Percentiles rank a stretch among this genome's conserved stretches.
Evolutionary conservation across 1,139 yeast species (phyloP).

Genomic region (Blastobotrys ciferrii): DNA sequence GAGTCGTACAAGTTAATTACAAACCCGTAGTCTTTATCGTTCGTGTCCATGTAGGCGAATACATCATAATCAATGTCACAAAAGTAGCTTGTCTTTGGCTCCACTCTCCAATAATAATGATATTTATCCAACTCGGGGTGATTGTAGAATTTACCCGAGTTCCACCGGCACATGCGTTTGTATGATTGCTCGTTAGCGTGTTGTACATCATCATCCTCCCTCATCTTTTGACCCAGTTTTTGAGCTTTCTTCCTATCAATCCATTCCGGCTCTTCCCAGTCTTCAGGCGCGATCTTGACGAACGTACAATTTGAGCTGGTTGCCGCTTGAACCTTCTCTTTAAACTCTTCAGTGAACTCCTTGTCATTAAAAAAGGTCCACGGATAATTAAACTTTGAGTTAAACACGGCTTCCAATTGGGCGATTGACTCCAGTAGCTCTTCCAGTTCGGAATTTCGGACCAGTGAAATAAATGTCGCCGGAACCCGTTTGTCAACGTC

Average conservation of each 20-base stretch:
- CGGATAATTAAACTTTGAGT: slow-evolving; percentile 68
- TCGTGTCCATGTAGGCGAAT: slow-evolving; percentile 67
- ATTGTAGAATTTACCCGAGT: slow-evolving; percentile 61
- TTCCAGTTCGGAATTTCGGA: slow-evolving; percentile 58
- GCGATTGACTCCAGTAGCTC: slow-evolving; percentile 52
- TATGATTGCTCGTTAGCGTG: slow-evolving; percentile 64
- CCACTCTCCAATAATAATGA: slow-evolving; percentile 76
- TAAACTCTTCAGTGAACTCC: slow-evolving; percentile 61
- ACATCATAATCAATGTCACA: slow-evolving; percentile 72
- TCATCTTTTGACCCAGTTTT: slow-evolving; percentile 39
- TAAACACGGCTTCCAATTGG: slow-evolving; percentile 63
- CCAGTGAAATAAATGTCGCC: slow-evolving; percentile 73
- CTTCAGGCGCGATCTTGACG: slow-evolving; percentile 48
- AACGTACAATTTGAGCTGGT: slow-evolving; percentile 57
- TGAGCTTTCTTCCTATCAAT: slow-evolving; percentile 49
- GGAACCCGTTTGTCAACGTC: slow-evolving; percentile 45
- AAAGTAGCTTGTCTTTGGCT: slow-evolving; percentile 68
- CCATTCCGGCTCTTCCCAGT: slow-evolving; percentile 64
- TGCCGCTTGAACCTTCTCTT: slow-evolving; percentile 39
- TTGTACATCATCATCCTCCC: slow-evolving; percentile 52
- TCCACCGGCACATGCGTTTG: slow-evolving; percentile 78
- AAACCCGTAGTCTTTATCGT: slow-evolving; percentile 67
- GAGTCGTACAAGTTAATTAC: slow-evolving; percentile 67
- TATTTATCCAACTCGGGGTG: slow-evolving; percentile 57
- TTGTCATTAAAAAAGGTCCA: slow-evolving; percentile 76